Conservation (phyloP, 2,329 filamentous ascomycete species). For the Pyricularia pennisetigena region DNA sequence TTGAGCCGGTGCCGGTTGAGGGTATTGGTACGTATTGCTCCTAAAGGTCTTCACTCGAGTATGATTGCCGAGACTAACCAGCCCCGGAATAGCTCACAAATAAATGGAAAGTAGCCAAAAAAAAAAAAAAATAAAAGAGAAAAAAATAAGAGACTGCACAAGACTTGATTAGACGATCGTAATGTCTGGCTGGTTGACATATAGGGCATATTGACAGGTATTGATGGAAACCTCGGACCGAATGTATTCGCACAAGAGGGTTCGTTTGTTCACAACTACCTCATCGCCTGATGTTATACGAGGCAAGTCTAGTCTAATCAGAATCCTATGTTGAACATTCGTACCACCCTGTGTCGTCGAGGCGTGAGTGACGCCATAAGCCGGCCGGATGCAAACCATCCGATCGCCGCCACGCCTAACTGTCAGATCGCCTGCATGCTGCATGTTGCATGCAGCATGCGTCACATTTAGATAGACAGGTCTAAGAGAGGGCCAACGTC, state of each 20-base stretch:
- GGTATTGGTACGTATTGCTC: constrained; percentile 20
- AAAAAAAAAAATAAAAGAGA: neutral
- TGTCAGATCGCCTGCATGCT: neutral
- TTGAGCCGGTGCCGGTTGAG: constrained; percentile 23
- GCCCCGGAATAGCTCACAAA: constrained; percentile 8
- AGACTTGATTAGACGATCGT: neutral
- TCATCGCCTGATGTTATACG: neutral
- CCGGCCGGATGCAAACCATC: neutral
- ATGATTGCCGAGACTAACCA: neutral
- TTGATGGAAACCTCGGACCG: neutral
- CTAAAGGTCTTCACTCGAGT: neutral
- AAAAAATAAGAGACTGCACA: neutral
- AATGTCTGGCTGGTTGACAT: neutral
- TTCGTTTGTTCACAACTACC: neutral
- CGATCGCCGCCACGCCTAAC: neutral
- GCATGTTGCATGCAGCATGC: neutral
- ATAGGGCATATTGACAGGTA: neutral
- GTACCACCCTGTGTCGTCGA: neutral
- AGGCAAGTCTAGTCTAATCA: neutral
- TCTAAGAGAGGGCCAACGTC: neutral
- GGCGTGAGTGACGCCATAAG: neutral
- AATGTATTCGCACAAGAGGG: neutral
- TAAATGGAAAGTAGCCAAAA: constrained; percentile 3
- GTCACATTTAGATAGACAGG: neutral
- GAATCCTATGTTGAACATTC: neutral